Conservation (phyloP, 805 yeast genomes). For the Lipomyces orientalis region DNA sequence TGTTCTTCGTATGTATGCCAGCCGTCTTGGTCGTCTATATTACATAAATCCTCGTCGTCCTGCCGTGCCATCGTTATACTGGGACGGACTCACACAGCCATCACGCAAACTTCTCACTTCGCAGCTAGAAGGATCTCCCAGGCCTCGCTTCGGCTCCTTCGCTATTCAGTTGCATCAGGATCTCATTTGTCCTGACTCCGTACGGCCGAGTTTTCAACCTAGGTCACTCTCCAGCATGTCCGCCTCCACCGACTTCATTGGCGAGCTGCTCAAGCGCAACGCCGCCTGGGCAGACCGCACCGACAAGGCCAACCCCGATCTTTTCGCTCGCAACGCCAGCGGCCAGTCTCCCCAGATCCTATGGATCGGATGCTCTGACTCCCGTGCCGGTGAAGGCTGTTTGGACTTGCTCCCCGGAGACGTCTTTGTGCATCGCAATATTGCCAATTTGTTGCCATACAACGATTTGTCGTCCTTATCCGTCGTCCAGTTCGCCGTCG, state of each 20-base stretch:
- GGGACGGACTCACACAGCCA: background rate
- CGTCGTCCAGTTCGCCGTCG: conserved; percentile 86
- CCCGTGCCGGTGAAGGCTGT: conserved; percentile 82
- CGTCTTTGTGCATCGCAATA: conserved; percentile 84
- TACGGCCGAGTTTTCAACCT: background rate
- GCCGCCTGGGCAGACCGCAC: conserved; percentile 54
- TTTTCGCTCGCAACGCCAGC: conserved; percentile 67
- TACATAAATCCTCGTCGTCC: background rate
- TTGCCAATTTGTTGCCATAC: conserved; percentile 74
- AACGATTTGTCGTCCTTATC: conserved; percentile 77
- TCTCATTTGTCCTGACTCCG: background rate
- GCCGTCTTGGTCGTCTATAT: background rate
- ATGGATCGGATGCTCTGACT: conserved; percentile 94
- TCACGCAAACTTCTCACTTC: background rate
- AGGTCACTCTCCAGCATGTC: background rate
- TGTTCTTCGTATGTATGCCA: no score
- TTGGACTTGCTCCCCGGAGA: conserved; percentile 88
- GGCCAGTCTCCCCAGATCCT: conserved; percentile 94
- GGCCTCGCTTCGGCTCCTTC: background rate
- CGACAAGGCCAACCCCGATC: conserved; percentile 57
- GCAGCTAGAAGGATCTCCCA: background rate
- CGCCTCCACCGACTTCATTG: conserved; percentile 14
- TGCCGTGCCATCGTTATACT: background rate
- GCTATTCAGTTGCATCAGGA: background rate
- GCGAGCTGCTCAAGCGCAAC: conserved; percentile 49